Base-by-base conservation (phyloP, 2,329 filamentous ascomycete genomes). In the Colletotrichum neosansevieriae region DNA sequence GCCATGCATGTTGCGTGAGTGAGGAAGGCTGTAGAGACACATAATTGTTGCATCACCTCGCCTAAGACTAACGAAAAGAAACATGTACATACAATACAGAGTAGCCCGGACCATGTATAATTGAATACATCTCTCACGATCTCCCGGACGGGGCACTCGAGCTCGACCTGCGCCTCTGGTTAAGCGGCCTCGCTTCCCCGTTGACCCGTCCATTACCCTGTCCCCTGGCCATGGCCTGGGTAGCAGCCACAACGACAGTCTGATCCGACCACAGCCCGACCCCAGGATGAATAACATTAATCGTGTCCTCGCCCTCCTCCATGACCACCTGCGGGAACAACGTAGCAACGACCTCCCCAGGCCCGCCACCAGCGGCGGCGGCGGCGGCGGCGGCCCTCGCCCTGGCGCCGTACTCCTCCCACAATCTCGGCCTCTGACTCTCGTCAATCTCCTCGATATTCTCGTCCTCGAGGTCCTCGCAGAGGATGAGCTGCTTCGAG, bases 301-400 rank as follows among this genome's bases (percentile, higher is more conserved):
- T n/a, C 15, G 38, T 63, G 12, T 63, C 49, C 24, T 63, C 59
- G 34, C 71, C 71, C 21, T 73, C 73, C 0, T 71, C 64, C 6
- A 72, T 72, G 0, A 72, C 60, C 2, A 76, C 73, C 36, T 75
- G 74, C 0, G 75, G 75, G 29, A 77, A 77, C 7, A 77, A 57
- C 12, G 71, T 67, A 0, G 72, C 73, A 1, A 75, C 59, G 0
- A 72, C 57, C 0, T 36, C 42, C 0, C 64, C 50, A 47, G 70
- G 9, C 3, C 54, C 40, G 9, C 67, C 67, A 29, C 29, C 29
- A 6, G 24, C 24, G 24, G 24, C 24, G 3, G 38, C 24, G 9
- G 42, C 53, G 15, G 13, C 21, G 3, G 38, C 24, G 9, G 42
- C 53, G 17, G 12, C 21, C 38, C 40, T 44, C 19, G 45, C 45